Conservation (phyloP, 2,329 filamentous ascomycete genomes). For the Chaetomium sp. region DNA sequence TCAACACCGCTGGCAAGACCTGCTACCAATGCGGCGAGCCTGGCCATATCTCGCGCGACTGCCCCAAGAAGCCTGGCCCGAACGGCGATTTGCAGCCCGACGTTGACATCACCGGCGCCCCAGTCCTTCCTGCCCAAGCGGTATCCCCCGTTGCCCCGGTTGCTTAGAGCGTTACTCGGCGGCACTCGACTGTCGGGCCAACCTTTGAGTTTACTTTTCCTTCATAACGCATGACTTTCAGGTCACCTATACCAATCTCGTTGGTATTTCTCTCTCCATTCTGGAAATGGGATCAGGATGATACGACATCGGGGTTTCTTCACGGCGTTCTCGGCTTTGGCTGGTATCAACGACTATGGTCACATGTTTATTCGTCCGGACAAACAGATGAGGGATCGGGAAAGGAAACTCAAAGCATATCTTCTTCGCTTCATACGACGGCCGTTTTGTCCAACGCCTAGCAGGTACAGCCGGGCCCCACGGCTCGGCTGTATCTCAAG, state of each 20-base stretch:
- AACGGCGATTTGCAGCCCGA: conserved; percentile 43
- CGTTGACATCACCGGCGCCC: conserved; percentile 38
- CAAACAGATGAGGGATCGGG: conserved; percentile 17
- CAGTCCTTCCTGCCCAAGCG: conserved; percentile 31
- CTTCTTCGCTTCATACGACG: background rate
- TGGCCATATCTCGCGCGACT: conserved; percentile 93
- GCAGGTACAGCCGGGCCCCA: background rate
- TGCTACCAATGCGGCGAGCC: conserved; percentile 97
- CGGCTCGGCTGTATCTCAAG: background rate
- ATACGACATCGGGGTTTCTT: conserved; percentile 18
- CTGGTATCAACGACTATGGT: conserved; percentile 16
- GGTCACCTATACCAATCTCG: conserved; percentile 7
- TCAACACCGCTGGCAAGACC: conserved; percentile 95
- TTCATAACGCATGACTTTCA: conserved; percentile 10
- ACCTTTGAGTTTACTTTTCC: conserved; percentile 9
- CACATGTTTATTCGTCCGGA: conserved; percentile 18
- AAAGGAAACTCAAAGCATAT: conserved; percentile 12
- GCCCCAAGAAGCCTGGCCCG: conserved; percentile 62
- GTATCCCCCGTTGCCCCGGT: conserved; percentile 37
- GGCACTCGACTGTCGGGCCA: conserved; percentile 1
- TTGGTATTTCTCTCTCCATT: conserved; percentile 8
- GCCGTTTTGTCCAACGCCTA: background rate
- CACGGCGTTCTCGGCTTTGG: conserved; percentile 23
- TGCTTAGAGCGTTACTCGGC: conserved; percentile 19
- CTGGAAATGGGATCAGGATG: conserved; percentile 15